These are phyloP conservation scores for Diplodia mutila DNA, from an alignment of 2,329 filamentous ascomycete genomes.

Conservation along the genomic window DNA sequence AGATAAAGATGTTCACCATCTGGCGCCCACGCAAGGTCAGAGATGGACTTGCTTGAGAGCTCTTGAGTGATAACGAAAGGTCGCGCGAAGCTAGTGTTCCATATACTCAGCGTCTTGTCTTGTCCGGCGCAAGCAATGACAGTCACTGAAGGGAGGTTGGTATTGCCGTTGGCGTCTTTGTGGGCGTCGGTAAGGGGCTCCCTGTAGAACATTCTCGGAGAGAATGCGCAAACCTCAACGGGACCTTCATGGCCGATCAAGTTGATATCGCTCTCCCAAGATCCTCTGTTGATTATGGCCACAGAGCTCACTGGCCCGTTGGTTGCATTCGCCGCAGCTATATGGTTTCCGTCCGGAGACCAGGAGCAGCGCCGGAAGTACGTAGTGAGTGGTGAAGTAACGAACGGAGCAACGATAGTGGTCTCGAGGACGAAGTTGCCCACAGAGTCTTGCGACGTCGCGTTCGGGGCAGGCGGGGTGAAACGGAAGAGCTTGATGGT, in stretches of 20 bases:
- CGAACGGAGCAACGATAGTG: slow-evolving; percentile 86
- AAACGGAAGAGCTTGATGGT: slow-evolving; percentile 97
- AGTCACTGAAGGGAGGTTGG: slow-evolving; percentile 66
- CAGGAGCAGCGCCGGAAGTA: slow-evolving; percentile 97
- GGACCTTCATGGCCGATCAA: slow-evolving; percentile 96
- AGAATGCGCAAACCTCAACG: slow-evolving; percentile 96
- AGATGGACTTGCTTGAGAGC: slow-evolving; percentile 86
- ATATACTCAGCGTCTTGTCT: slow-evolving; percentile 93
- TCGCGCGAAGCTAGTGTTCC: slow-evolving; percentile 94
- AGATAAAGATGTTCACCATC: slow-evolving; percentile 86
- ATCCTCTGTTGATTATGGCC: slow-evolving; percentile 88
- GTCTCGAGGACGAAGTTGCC: slow-evolving; percentile 95
- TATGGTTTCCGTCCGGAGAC: slow-evolving; percentile 96
- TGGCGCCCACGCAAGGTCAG: slow-evolving; percentile 90
- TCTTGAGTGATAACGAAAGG: slow-evolving; percentile 91
- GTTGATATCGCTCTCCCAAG: slow-evolving; percentile 97
- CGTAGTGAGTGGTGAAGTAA: slow-evolving; percentile 89
- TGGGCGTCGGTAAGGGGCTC: slow-evolving; percentile 63
- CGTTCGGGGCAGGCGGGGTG: slow-evolving; percentile 84
- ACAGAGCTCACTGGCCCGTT: slow-evolving; percentile 97
- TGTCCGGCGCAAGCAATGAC: slow-evolving; percentile 97
- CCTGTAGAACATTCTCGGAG: slow-evolving; percentile 81
- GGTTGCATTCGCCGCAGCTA: slow-evolving; percentile 93
- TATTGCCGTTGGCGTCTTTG: slow-evolving; percentile 48
- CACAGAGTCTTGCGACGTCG: slow-evolving; percentile 90